Conservation (phyloP, 768 basidiomycete genomes). For the Tulasnella calospora region DNA sequence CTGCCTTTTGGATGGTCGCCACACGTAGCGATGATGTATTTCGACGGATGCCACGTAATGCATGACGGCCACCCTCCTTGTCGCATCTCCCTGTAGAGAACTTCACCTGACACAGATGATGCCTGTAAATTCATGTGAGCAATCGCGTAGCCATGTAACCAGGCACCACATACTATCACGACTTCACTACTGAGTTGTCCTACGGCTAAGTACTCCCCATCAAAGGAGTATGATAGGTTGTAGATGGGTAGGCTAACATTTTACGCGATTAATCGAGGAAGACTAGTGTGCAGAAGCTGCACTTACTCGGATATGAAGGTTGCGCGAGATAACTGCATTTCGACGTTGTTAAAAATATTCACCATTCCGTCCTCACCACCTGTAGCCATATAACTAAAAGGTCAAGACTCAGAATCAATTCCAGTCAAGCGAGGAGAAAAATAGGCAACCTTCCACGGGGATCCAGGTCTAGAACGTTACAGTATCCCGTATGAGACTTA, state of each 20-base stretch:
- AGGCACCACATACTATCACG: conserved; percentile 1
- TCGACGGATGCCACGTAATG: conserved; percentile 22
- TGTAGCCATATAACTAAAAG: conserved; percentile 18
- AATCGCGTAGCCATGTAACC: not conserved
- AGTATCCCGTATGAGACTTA: conserved; percentile 18
- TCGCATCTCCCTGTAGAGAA: conserved; percentile 16
- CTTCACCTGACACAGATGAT: conserved; percentile 17
- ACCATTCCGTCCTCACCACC: conserved; percentile 23
- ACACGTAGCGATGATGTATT: conserved; percentile 20
- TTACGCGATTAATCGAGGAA: not conserved
- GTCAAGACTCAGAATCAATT: not conserved
- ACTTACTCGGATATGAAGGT: conserved; percentile 18
- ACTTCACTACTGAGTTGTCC: not conserved
- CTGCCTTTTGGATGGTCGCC: conserved; percentile 24
- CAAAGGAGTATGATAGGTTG: conserved; percentile 18
- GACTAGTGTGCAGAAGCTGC: not conserved
- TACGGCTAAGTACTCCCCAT: conserved; percentile 23
- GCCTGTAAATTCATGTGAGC: not conserved
- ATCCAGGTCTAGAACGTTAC: conserved; percentile 20
- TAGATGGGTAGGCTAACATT: conserved; percentile 6
- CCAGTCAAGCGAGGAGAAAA: not conserved
- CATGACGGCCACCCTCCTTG: conserved; percentile 12
- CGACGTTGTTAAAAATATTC: conserved; percentile 24
- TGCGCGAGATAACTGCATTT: conserved; percentile 6
- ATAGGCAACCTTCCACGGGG: conserved; percentile 11